Base-by-base conservation (phyloP, 1,284 basidiomycete species). In the Grifola frondosa region DNA sequence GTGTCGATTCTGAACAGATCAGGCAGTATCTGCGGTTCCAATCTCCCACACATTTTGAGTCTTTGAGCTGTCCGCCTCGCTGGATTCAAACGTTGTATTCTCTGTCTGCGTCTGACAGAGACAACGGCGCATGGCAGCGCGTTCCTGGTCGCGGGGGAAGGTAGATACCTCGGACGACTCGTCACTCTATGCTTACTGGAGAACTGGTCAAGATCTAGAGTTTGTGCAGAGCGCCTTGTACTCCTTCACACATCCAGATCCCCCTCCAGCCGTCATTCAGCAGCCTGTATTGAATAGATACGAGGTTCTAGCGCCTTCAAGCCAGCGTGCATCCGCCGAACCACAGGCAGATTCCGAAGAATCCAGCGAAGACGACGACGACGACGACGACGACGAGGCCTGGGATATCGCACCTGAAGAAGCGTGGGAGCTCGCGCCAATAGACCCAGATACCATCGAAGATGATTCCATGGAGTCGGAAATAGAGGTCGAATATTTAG, bases 31-130 rank as follows among this genome's bases (percentile, higher is more conserved):
- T 84, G 3, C 46, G 60, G 6, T 48, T 63, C 3, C 59, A 63
- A 6, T 64, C 73, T 49, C 74, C 77, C 0, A 70, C 71, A 15
- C 73, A 78, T 21, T 59, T 63, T 29, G 63, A 64, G 12, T 59
- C 60, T 17, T 50, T 83, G 21, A 13, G 43, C 1, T 34, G 54
- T 7, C 70, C 73, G 0, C 74, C 77, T 2, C 20, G 15, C 6
- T 81, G 75, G 76, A 64, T 79, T 25, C 48, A 10, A 13, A 40
- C 31, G 30, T 53, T 42, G 50, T 40, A 51, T 21, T 19, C 31
- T 17, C n/a, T 40, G 22, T 17, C 20, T 6, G 19, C 19, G 39
- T 5, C 22, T 7, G 21, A 12, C 17, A 60, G 37, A 11, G 47
- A 60, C 12, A 49, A 50, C 17, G 53, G 50, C 6, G 57, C 48